Base-by-base conservation (phyloP, 768 basidiomycete species). In the Tylopilus sp. region DNA sequence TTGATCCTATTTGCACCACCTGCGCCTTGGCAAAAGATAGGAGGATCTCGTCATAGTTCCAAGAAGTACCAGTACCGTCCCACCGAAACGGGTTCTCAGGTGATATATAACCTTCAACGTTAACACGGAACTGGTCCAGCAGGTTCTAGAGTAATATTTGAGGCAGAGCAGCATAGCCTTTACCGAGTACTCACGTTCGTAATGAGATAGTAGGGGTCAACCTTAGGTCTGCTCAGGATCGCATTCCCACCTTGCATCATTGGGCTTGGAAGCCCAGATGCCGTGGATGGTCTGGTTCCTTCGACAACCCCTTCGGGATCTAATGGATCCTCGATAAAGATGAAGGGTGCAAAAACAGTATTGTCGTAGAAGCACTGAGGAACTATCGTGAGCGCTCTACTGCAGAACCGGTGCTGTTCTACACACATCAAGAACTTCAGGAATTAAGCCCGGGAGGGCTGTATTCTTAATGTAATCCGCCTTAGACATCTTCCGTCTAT, bases 401-500 rank as follows among this genome's bases (percentile, higher is more conserved):
- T 47, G 21, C 36, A 26, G 51, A 41, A 19, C 21, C 22, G 56
- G 14, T 3, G 26, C 21, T 25, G 9, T 17, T 40, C 9, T 33
- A 55, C 86, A 68, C 67, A 96, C 94, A 65, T 95, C 93, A 48
- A 99, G 77, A 25, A 97, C 82, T 63, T 94, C 86, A 4, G 85
- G 77, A 21, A 83, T 76, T 33, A 96, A 79, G 4, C 95, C 94
- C 9, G 93, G 89, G 54, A 98, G 78, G 34, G 81, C 77, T 0
- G 96, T 95, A 63, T 99, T 99, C 73, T 84, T 89, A 63, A 98
- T 76, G 65, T 98, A 99, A 65, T 96, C 95, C 2, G 83, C 78
- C 69, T 96, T 98, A 33, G 87, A 84, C 97, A 99, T 99, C 74
- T 98, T 98, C 48, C 85, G 86, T 73, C 89, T 98, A 73, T 98